phyloP scores from a whole-genome alignment of 768 basidiomycete genomes.

The Tricholoma flavovirens region DNA sequence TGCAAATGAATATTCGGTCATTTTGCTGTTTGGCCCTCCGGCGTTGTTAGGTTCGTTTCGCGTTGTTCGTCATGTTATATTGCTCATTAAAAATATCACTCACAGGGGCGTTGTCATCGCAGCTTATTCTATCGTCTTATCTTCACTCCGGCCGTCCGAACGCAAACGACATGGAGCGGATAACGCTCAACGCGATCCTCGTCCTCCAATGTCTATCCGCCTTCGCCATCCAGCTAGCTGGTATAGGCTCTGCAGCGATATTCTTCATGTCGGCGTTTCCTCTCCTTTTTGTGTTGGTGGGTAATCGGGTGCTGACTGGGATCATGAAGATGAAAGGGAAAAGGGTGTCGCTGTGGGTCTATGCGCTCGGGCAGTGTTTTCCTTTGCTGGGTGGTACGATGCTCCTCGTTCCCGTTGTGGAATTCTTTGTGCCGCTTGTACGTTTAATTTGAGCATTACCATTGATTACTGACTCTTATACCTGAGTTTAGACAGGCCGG shows the following conservation, averaged over 20 bases:
- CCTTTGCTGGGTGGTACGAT: slow-evolving; percentile 56
- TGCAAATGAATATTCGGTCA: slow-evolving; percentile 54
- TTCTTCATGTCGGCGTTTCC: slow-evolving; percentile 61
- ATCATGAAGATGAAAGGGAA: slow-evolving; percentile 18
- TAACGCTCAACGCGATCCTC: slow-evolving; percentile 53
- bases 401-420: slow-evolving; percentile 55
- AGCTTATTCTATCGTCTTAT: slow-evolving; percentile 44
- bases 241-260: slow-evolving; percentile 72
- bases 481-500: slow-evolving; percentile 62
- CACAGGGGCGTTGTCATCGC: slow-evolving; percentile 58
- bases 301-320: slow-evolving; percentile 37
- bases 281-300: slow-evolving; percentile 47
- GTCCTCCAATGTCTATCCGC: slow-evolving; percentile 56
- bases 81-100: background rate
- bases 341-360: slow-evolving; percentile 51
- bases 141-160: background rate
- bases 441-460: slow-evolving; percentile 19
- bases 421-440: slow-evolving; percentile 89
- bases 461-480: background rate
- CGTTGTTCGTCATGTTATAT: background rate
- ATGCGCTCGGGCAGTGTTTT: slow-evolving; percentile 52
- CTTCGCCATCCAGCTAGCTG: slow-evolving; percentile 52
- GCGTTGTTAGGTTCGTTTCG: slow-evolving; percentile 56
- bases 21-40: slow-evolving; percentile 72
- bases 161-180: slow-evolving; percentile 39